A percentile compares a stretch with the other conserved stretches of the same genome.
These are phyloP conservation scores for Cicer judaicum DNA, from an alignment of 306 rosid species.

Conservation along the genomic window DNA sequence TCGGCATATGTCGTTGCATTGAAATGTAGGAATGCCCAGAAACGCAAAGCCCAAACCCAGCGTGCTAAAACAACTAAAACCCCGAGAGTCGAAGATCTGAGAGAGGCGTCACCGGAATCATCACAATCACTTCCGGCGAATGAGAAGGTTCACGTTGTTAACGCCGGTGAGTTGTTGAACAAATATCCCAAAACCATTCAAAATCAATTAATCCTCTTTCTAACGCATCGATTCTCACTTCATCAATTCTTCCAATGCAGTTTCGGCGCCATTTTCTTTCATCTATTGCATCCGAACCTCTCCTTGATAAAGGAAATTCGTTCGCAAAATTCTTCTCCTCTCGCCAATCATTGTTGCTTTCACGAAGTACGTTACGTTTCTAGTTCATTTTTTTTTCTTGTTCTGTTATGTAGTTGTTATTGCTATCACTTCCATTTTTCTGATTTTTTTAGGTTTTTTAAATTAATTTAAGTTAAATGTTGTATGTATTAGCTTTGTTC, in stretches of 20 bases:
- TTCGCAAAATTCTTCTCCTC: conserved; percentile 44
- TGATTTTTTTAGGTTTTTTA: background rate
- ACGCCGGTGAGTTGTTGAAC: conserved; percentile 58
- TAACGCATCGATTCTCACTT: background rate
- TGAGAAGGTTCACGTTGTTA: conserved; percentile 67
- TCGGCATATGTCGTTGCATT: background rate
- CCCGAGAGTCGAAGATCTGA: conserved; percentile 32
- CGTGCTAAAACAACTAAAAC: conserved; percentile 19
- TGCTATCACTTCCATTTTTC: background rate
- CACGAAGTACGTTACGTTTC: conserved; percentile 50
- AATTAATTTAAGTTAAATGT: conserved; percentile 11
- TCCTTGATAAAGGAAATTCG: conserved; percentile 40
- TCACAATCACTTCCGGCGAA: conserved; percentile 24
- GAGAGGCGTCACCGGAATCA: conserved; percentile 14
- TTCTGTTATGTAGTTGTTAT: background rate
- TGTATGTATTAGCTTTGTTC: conserved; percentile 53
- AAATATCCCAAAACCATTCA: background rate
- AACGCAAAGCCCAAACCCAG: background rate
- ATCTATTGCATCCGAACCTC: conserved; percentile 48
- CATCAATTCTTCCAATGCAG: conserved; percentile 49
- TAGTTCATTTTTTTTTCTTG: background rate
- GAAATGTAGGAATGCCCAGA: no score
- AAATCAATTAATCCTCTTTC: background rate
- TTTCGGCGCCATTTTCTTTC: conserved; percentile 67
- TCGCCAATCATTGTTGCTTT: conserved; percentile 47